Evolutionary conservation across 371 early-diverging fungal genomes (phyloP).

Genomic region (Mortierella sp.): DNA sequence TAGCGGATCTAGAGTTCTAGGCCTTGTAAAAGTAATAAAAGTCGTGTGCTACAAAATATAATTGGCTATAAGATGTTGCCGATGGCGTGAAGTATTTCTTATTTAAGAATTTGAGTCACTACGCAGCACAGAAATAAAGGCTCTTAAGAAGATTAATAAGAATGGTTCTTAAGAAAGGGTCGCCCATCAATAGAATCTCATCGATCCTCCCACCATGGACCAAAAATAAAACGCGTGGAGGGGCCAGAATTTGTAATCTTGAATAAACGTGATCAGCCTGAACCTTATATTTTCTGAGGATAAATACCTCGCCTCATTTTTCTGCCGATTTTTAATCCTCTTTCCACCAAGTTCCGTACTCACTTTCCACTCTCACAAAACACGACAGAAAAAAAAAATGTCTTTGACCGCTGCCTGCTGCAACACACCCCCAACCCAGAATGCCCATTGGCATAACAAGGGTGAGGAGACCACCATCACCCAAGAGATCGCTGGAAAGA

Average conservation of each 20-base stretch:
- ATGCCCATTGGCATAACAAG: conserved; percentile 48
- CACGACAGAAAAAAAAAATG: conserved; percentile 8
- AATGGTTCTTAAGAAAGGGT: no score
- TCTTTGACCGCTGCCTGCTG: conserved; percentile 45
- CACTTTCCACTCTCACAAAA: neutral
- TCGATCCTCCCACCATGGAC: no score
- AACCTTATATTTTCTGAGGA: neutral
- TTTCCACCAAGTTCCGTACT: no score
- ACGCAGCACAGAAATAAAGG: no score
- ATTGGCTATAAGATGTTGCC: no score
- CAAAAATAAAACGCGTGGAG: no score
- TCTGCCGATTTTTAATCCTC: neutral
- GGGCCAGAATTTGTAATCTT: neutral
- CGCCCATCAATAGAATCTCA: no score
- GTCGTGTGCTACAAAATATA: neutral
- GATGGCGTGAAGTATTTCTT: no score
- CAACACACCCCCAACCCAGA: conserved; percentile 47
- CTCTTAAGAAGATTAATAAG: no score
- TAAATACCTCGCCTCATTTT: neutral
- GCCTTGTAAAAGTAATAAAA: neutral
- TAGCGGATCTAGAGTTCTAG: neutral
- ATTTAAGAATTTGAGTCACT: no score
- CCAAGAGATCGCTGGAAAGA: conserved; percentile 29
- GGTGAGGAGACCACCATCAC: conserved; percentile 25
- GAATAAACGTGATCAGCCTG: neutral